phyloP scores from a whole-genome alignment of 2,329 filamentous ascomycete genomes.

The Ophiostoma himal-ulmi region DNA sequence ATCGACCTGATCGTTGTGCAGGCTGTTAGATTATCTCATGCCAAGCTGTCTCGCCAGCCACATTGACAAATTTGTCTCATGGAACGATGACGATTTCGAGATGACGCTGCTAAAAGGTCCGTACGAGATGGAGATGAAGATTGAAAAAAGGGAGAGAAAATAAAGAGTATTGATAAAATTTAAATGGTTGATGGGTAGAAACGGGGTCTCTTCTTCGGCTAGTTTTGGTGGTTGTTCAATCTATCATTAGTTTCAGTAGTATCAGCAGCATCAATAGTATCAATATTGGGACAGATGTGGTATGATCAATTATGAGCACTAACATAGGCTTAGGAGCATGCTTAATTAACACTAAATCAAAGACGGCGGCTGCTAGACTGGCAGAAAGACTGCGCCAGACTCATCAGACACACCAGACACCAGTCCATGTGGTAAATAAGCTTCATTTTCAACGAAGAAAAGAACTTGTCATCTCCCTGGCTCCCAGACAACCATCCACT shows the following conservation, averaged over 20 bases:
- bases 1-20: neutral
- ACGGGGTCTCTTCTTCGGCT: neutral
- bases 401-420: neutral
- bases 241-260: neutral
- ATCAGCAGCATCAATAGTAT: neutral
- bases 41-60: neutral
- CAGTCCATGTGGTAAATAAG: neutral
- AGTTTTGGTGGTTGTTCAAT: neutral
- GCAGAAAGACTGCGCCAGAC: neutral
- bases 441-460: neutral
- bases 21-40: conserved; percentile 1
- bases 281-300: neutral
- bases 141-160: neutral
- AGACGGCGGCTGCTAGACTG: neutral
- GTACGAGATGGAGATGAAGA: neutral
- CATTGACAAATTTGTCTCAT: neutral
- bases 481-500: neutral
- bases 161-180: too few relatives aligned
- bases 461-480: neutral
- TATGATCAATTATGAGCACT: neutral
- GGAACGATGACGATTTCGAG: too few relatives aligned
- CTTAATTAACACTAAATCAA: neutral
- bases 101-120: neutral
- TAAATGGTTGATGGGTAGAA: neutral
- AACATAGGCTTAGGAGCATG: neutral